Evolutionary conservation across 371 early-diverging fungal species (phyloP).

Genomic region (Apophysomyces trapeziformis): DNA sequence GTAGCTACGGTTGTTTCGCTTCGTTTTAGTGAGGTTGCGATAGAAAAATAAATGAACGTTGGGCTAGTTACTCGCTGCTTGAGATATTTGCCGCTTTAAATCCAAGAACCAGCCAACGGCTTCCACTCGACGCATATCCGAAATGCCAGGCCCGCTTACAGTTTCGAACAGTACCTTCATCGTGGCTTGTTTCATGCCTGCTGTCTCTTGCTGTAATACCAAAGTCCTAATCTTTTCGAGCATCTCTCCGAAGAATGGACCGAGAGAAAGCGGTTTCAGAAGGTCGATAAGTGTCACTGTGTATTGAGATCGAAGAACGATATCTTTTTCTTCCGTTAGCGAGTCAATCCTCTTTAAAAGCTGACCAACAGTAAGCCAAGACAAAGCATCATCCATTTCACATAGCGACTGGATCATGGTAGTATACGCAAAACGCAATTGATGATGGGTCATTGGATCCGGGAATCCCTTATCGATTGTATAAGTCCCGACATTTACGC

Average conservation of each 20-base stretch:
- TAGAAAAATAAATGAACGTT: no score
- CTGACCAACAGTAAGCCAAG: conserved; percentile 62
- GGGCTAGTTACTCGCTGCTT: background rate
- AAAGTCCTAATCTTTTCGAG: conserved; percentile 26
- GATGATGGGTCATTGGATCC: conserved; percentile 58
- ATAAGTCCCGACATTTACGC: background rate
- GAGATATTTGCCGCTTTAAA: conserved; percentile 32
- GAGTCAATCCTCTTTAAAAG: conserved; percentile 45
- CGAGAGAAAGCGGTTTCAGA: conserved; percentile 52
- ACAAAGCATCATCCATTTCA: conserved; percentile 62
- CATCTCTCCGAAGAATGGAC: conserved; percentile 48
- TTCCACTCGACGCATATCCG: conserved; percentile 53
- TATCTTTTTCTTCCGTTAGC: conserved; percentile 26
- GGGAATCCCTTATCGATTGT: conserved; percentile 51
- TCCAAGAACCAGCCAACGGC: conserved; percentile 56
- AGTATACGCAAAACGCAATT: conserved; percentile 62
- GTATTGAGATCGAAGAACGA: conserved; percentile 35
- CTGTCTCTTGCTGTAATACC: conserved; percentile 27
- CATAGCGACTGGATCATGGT: conserved; percentile 62
- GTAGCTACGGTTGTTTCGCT: no score
- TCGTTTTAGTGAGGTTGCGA: no score
- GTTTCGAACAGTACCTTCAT: conserved; percentile 53
- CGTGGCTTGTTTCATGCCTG: conserved; percentile 32
- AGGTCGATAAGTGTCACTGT: conserved; percentile 42
- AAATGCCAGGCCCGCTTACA: conserved; percentile 52